Percentiles rank a stretch among this genome's conserved stretches.
These are phyloP conservation scores for Parathielavia appendiculata DNA, from an alignment of 495 filamentous ascomycete genomes.

Conservation along the genomic window DNA sequence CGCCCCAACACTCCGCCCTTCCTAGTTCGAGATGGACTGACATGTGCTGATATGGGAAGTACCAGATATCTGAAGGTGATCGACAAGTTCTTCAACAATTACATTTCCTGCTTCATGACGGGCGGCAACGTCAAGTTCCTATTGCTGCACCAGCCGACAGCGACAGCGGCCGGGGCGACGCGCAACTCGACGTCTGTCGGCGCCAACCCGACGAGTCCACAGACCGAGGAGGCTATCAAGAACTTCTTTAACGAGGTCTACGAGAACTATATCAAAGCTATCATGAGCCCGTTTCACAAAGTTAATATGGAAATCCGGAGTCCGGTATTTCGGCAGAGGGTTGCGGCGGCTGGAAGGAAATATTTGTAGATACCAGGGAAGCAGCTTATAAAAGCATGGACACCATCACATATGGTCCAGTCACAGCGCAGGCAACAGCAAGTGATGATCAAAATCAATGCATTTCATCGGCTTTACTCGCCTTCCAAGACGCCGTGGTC, in stretches of 20 bases:
- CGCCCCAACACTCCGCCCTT: neutral
- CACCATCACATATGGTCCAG: neutral
- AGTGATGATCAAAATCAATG: constrained; percentile 8
- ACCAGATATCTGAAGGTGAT: constrained; percentile 88
- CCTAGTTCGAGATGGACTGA: neutral
- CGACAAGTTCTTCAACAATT: constrained; percentile 86
- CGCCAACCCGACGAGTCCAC: constrained; percentile 75
- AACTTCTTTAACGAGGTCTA: constrained; percentile 93
- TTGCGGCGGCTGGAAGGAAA: constrained; percentile 85
- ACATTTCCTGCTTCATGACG: constrained; percentile 89
- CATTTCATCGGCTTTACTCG: constrained; percentile 13
- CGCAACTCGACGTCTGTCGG: constrained; percentile 62
- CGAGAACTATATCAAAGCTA: constrained; percentile 90
- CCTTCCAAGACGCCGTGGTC: constrained; percentile 18
- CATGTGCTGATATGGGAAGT: neutral
- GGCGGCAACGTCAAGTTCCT: constrained; percentile 79
- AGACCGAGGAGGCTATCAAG: constrained; percentile 89
- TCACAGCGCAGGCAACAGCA: neutral
- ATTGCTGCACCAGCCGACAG: constrained; percentile 72
- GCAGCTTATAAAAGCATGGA: no score
- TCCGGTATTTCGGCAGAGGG: constrained; percentile 73
- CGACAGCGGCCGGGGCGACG: constrained; percentile 30
- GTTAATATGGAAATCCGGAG: constrained; percentile 77
- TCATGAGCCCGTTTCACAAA: constrained; percentile 93
- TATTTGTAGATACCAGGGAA: constrained; percentile 56